These are phyloP conservation scores for Trichosporon sp. DNA, from an alignment of 1,284 basidiomycete species.

Conservation along the genomic window DNA sequence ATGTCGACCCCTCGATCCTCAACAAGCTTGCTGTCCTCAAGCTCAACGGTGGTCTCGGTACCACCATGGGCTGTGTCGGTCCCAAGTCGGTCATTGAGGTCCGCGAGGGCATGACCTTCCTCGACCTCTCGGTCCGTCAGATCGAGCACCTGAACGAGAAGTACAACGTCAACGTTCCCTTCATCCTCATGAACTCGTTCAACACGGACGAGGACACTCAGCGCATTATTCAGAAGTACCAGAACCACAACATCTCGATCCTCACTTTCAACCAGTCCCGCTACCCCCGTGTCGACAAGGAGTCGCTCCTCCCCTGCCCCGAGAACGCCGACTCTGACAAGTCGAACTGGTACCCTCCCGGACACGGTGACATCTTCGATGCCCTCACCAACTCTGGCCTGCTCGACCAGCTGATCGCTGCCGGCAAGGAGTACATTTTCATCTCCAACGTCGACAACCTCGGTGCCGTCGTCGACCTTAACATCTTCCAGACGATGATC, in stretches of 20 bases:
- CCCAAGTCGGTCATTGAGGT: constrained; percentile 84
- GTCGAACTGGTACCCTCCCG: constrained; percentile 96
- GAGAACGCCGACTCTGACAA: constrained; percentile 84
- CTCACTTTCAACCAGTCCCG: constrained; percentile 91
- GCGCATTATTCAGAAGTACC: constrained; percentile 99
- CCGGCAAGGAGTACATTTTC: constrained; percentile 98
- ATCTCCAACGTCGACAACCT: constrained; percentile 99
- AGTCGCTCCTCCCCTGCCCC: constrained; percentile 84
- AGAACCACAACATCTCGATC: constrained; percentile 91
- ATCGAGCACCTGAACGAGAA: constrained; percentile 72
- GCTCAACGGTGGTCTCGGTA: constrained; percentile 96
- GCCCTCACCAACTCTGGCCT: constrained; percentile 79
- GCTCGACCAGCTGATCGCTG: constrained; percentile 85
- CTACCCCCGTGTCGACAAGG: constrained; percentile 96
- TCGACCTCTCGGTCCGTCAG: constrained; percentile 93
- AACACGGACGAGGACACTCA: constrained; percentile 97
- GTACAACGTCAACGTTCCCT: constrained; percentile 74
- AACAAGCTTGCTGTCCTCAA: constrained; percentile 97
- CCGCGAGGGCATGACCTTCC: constrained; percentile 97
- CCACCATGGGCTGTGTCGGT: constrained; percentile 51
- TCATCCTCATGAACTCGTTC: constrained; percentile 99
- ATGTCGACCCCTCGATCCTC: constrained; percentile 65
- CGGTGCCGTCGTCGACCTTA: constrained; percentile 81
- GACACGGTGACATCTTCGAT: constrained; percentile 77
- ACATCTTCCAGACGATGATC: constrained; percentile 72